Conservation (phyloP, 441 rosid genomes). For the Daphne laureola region DNA sequence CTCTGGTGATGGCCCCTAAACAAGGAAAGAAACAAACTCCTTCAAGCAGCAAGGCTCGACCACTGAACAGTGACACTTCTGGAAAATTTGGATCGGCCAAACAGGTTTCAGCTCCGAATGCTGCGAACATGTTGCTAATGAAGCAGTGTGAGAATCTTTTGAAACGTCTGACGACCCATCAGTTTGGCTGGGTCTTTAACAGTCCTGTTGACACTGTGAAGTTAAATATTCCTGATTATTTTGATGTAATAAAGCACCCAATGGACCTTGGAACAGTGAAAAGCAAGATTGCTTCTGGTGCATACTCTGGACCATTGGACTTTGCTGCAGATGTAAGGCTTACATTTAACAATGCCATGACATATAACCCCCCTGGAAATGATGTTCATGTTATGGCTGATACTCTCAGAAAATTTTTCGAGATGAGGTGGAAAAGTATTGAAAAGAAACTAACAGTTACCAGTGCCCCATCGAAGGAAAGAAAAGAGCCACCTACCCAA, state of each 20-base stretch:
- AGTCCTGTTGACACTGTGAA: constrained; percentile 53
- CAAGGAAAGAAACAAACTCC: constrained; percentile 39
- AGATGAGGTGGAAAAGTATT: constrained; percentile 51
- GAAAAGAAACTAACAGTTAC: constrained; percentile 39
- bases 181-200: constrained; percentile 55
- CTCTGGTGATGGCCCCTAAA: constrained; percentile 27
- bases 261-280: constrained; percentile 65
- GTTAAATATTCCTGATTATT: constrained; percentile 59
- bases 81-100: constrained; percentile 38
- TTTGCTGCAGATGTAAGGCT: constrained; percentile 57
- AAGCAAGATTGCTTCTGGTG: constrained; percentile 33
- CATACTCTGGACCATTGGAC: constrained; percentile 51
- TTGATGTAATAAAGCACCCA: constrained; percentile 51
- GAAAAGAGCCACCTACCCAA: constrained; percentile 22
- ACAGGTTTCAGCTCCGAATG: constrained; percentile 24
- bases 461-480: constrained; percentile 26
- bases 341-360: constrained; percentile 62
- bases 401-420: constrained; percentile 45
- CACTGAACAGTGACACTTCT: constrained; percentile 32
- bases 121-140: constrained; percentile 38
- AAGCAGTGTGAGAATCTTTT: constrained; percentile 53
- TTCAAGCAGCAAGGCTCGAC: constrained; percentile 23
- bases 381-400: constrained; percentile 64
- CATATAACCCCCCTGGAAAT: constrained; percentile 63
- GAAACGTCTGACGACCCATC: constrained; percentile 56